phyloP scores from a whole-genome alignment of 2,329 filamentous ascomycete genomes.

The Pseudogymnoascus sp. region DNA sequence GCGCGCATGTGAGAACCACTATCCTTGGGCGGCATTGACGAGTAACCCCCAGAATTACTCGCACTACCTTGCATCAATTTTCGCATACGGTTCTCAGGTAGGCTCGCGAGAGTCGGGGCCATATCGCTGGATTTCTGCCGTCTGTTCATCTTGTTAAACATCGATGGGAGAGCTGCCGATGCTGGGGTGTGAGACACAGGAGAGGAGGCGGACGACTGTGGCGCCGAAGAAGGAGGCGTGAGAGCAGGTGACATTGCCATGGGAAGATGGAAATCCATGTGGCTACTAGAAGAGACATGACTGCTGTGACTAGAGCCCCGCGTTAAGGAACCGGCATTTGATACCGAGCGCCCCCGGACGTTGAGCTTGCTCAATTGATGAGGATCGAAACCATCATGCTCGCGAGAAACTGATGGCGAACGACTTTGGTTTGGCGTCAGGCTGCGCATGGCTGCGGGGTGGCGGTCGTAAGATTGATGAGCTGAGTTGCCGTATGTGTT shows the following conservation, averaged over 20 bases:
- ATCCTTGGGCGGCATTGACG: neutral
- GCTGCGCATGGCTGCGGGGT: neutral
- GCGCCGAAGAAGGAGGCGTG: neutral
- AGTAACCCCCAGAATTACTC: neutral
- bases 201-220: neutral
- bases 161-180: conserved; percentile 15
- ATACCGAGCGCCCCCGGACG: conserved; percentile 9
- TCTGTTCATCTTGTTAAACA: conserved; percentile 21
- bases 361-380: conserved; percentile 13
- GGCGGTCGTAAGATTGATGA: neutral
- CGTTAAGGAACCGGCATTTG: neutral
- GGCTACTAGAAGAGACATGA: conserved; percentile 6
- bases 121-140: conserved; percentile 14
- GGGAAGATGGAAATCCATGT: neutral
- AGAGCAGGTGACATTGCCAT: conserved; percentile 11
- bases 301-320: neutral
- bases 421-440: neutral
- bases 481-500: conserved; percentile 15
- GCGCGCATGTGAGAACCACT: conserved; percentile 12
- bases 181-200: conserved; percentile 10
- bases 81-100: conserved; percentile 7
- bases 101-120: conserved; percentile 2
- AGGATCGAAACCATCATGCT: conserved; percentile 2
- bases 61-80: neutral
- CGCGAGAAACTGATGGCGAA: neutral